Evolutionary conservation across 805 yeast genomes (phyloP).

Genomic region (Osmozyma mogii): DNA sequence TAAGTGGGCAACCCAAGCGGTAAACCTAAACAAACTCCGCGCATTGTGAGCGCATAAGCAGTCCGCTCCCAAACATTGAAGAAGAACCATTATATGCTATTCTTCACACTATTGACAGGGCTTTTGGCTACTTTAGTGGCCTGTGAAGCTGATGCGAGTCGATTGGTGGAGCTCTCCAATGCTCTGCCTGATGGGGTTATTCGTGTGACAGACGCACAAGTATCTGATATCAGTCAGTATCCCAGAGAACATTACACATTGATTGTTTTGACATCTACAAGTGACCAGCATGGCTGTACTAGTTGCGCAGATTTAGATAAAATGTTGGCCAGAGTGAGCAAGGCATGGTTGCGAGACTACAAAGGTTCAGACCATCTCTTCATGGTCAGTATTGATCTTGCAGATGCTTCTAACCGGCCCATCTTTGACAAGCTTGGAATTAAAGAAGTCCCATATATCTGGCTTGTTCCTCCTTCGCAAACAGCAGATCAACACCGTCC

Average conservation of each 20-base stretch:
- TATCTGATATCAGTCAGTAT: conserved; percentile 7
- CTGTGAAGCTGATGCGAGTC: neutral
- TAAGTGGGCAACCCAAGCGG: too few species aligned
- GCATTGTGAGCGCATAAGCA: too few species aligned
- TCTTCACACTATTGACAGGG: too few species aligned
- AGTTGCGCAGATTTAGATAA: conserved; percentile 40
- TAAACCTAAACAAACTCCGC: too few species aligned
- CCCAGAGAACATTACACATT: conserved; percentile 42
- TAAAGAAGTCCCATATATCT: conserved; percentile 53
- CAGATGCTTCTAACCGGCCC: conserved; percentile 29
- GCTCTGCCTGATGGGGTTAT: conserved; percentile 5
- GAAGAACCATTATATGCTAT: too few species aligned
- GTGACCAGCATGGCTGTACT: conserved; percentile 35
- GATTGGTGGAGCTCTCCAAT: neutral
- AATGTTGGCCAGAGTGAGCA: conserved; percentile 33
- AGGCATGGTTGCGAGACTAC: conserved; percentile 37
- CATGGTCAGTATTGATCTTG: conserved; percentile 46
- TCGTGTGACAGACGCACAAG: conserved; percentile 6
- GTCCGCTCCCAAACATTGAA: too few species aligned
- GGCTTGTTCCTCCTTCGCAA: conserved; percentile 51
- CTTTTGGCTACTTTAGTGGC: neutral
- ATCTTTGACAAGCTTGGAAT: conserved; percentile 36
- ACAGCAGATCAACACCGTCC: conserved; percentile 9
- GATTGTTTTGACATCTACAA: conserved; percentile 45
- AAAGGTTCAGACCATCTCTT: conserved; percentile 32